A percentile compares a stretch with the other conserved stretches of the same genome.
These are phyloP conservation scores for Avena insularis DNA, from an alignment of 176 grass and related monocot species.

Conservation along the genomic window DNA sequence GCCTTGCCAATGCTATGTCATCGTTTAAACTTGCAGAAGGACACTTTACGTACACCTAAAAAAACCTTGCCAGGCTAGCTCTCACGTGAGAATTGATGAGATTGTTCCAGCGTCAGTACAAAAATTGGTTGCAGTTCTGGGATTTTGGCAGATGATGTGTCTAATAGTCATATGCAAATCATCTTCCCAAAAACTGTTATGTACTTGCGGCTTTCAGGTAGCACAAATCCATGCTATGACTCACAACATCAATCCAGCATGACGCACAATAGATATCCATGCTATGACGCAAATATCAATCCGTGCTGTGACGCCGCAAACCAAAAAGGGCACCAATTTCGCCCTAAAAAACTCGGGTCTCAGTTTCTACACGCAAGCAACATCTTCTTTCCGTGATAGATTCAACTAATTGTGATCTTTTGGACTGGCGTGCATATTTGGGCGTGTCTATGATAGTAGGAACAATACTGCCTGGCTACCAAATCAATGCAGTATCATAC, in stretches of 20 bases:
- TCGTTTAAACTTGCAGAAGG: background rate
- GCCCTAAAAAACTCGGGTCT: too few relatives aligned
- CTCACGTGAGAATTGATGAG: background rate
- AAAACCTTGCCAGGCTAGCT: background rate
- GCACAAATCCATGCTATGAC: slow-evolving; percentile 1
- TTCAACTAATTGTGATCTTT: too few relatives aligned
- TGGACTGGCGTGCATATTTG: too few relatives aligned
- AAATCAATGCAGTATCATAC: too few relatives aligned
- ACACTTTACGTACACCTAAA: background rate
- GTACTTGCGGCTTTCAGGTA: background rate
- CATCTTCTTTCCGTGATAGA: too few relatives aligned
- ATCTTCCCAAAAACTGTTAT: background rate
- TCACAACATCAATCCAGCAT: background rate
- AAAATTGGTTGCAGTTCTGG: background rate
- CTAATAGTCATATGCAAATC: background rate
- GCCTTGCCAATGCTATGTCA: background rate
- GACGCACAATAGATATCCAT: background rate
- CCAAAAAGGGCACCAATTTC: background rate
- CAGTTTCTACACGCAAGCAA: too few relatives aligned
- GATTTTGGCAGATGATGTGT: background rate
- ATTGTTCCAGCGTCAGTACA: background rate
- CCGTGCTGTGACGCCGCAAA: background rate
- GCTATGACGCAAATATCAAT: background rate
- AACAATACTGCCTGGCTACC: too few relatives aligned
- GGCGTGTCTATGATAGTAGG: too few relatives aligned